Conservation (phyloP, 768 basidiomycete species). For the Tulasnella calospora region DNA sequence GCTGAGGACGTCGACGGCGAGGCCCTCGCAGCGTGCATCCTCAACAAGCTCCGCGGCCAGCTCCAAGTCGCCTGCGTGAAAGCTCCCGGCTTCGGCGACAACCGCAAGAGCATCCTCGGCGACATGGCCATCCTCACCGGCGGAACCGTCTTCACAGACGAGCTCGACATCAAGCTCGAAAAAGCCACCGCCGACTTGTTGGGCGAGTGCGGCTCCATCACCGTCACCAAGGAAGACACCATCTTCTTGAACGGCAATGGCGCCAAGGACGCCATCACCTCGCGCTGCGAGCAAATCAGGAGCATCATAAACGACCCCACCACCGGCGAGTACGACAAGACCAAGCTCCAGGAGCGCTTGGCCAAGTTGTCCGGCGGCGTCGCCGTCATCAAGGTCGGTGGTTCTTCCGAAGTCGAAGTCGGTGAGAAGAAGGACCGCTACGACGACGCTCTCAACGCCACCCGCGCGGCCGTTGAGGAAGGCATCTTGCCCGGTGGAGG, state of each 20-base stretch:
- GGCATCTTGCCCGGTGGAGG: slow-evolving; percentile 97
- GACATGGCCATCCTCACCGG: slow-evolving; percentile 96
- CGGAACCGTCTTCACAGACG: slow-evolving; percentile 94
- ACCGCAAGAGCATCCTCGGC: slow-evolving; percentile 96
- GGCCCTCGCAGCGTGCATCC: slow-evolving; percentile 93
- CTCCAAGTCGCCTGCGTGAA: slow-evolving; percentile 92
- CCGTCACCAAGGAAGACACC: slow-evolving; percentile 97
- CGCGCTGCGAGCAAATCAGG: slow-evolving; percentile 95
- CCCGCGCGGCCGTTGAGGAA: slow-evolving; percentile 95
- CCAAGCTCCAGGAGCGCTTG: slow-evolving; percentile 93
- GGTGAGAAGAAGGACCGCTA: slow-evolving; percentile 99
- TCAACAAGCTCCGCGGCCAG: slow-evolving; percentile 99
- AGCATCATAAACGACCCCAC: slow-evolving; percentile 71
- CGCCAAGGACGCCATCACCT: slow-evolving; percentile 80
- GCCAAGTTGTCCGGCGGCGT: slow-evolving; percentile 96
- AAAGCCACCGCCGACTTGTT: slow-evolving; percentile 82
- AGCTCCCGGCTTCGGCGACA: slow-evolving; percentile 98
- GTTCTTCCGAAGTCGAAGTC: slow-evolving; percentile 89
- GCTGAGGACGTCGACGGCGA: slow-evolving; percentile 98
- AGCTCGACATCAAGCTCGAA: slow-evolving; percentile 96
- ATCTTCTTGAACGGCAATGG: slow-evolving; percentile 93
- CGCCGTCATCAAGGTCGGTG: slow-evolving; percentile 97
- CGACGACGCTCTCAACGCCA: slow-evolving; percentile 96
- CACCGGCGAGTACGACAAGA: slow-evolving; percentile 89
- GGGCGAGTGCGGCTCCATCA: slow-evolving; percentile 84